Evolutionary conservation across 805 yeast species (phyloP).

Genomic region (Monosporozyma yasuniensis): DNA sequence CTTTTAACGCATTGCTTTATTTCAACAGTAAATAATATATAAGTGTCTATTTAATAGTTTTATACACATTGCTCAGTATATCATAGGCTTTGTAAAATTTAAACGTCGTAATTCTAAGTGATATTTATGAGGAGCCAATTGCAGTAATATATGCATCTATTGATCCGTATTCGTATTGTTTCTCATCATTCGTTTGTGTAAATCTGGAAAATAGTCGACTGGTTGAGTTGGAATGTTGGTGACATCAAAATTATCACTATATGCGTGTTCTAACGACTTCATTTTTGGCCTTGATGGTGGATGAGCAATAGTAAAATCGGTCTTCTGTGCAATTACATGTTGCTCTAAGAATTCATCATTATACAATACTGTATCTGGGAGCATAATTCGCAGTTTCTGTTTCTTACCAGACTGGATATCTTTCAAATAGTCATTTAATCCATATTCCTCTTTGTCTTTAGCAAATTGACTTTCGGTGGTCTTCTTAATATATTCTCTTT

Average conservation of each 20-base stretch:
- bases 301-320: neutral
- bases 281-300: neutral
- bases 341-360: conserved; percentile 4
- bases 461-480: conserved; percentile 9
- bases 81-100: neutral
- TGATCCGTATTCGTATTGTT: neutral
- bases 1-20: too few relatives aligned
- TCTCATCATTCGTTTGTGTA: neutral
- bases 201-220: neutral
- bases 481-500: conserved; percentile 17
- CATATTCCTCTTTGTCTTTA: conserved; percentile 11
- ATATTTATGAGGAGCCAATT: neutral
- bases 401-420: conserved; percentile 16
- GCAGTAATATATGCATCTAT: neutral
- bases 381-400: conserved; percentile 18
- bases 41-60: neutral
- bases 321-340: conserved; percentile 4
- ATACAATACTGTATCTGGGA: conserved; percentile 3
- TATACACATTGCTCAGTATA: neutral
- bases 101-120: neutral
- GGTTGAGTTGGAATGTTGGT: neutral
- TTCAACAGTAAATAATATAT: neutral
- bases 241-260: neutral
- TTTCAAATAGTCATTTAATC: conserved; percentile 18
- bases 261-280: neutral